Percentiles rank a stretch among this genome's conserved stretches.
Evolutionary conservation across 768 basidiomycete genomes (phyloP).

Genomic region (Boletus pseudo-olivaceus): DNA sequence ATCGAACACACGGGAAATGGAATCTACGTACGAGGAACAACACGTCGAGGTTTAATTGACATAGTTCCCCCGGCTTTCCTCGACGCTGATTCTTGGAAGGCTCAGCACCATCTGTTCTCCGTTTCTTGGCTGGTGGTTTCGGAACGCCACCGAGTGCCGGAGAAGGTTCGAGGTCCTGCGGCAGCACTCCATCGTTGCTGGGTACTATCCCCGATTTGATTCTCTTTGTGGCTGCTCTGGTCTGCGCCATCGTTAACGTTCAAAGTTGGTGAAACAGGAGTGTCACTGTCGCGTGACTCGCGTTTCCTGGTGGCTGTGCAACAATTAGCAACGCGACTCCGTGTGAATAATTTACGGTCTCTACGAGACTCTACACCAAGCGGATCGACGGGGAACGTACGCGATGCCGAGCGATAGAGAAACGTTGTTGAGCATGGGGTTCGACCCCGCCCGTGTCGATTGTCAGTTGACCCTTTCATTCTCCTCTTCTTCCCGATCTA

Average conservation of each 20-base stretch:
- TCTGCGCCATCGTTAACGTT: background rate
- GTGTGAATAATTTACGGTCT: too few species aligned
- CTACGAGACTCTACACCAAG: background rate
- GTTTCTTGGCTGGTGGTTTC: background rate
- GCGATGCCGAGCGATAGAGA: conserved; percentile 61
- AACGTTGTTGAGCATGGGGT: conserved; percentile 80
- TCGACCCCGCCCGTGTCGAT: conserved; percentile 77
- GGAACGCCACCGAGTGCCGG: background rate
- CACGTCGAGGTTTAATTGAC: conserved; percentile 6
- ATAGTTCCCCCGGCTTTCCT: background rate
- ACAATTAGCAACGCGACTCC: background rate
- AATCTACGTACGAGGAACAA: conserved; percentile 1
- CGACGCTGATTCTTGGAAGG: background rate
- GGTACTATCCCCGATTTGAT: too few species aligned
- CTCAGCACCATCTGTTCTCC: background rate
- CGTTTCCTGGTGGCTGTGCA: background rate
- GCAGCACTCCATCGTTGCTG: too few species aligned
- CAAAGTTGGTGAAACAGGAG: background rate
- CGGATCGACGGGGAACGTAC: background rate
- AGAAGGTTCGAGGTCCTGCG: background rate
- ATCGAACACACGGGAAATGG: background rate
- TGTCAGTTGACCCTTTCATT: conserved; percentile 51
- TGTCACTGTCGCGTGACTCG: too few species aligned
- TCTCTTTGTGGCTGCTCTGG: background rate
- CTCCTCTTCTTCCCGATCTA: background rate